These are phyloP conservation scores for Pleurotus sapidus DNA, from an alignment of 768 basidiomycete genomes.

Conservation along the genomic window DNA sequence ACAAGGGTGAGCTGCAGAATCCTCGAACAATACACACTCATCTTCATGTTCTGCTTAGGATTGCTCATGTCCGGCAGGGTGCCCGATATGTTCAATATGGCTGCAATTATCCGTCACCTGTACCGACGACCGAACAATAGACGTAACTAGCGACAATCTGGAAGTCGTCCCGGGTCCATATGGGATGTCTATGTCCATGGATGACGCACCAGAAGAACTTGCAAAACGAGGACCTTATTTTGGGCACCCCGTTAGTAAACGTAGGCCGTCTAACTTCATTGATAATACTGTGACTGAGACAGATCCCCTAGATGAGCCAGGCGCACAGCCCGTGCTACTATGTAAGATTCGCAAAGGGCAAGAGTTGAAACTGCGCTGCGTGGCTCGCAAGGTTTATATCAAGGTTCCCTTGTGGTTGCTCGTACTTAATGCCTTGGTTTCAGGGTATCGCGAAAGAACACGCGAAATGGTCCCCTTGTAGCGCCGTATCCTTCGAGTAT, in stretches of 20 bases:
- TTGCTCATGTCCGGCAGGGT: conserved; percentile 84
- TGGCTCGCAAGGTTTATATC: conserved; percentile 80
- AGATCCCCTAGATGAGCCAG: conserved; percentile 51
- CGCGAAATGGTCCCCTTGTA: conserved; percentile 98
- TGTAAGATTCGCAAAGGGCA: conserved; percentile 95
- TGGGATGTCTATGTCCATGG: conserved; percentile 16
- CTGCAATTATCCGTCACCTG: conserved; percentile 79
- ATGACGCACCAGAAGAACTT: conserved; percentile 57
- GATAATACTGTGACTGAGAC: conserved; percentile 8
- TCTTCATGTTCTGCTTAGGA: conserved; percentile 51
- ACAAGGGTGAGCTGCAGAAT: conserved; percentile 45
- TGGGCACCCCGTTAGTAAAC: conserved; percentile 83
- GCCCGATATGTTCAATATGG: conserved; percentile 82
- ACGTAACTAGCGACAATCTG: conserved; percentile 84
- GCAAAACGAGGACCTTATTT: conserved; percentile 72
- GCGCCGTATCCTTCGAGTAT: conserved; percentile 94
- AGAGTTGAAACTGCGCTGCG: conserved; percentile 79
- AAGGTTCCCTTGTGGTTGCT: not conserved
- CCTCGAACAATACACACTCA: too few species aligned
- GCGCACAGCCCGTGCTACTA: conserved; percentile 70
- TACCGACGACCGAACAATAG: conserved; percentile 69
- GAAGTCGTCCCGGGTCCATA: conserved; percentile 48
- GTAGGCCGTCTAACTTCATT: conserved; percentile 36
- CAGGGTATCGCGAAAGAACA: conserved; percentile 98
- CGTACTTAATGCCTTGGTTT: conserved; percentile 8